Base-by-base conservation (phyloP, 2,329 filamentous ascomycete species). In the Gnomoniopsis smithogilvyi region DNA sequence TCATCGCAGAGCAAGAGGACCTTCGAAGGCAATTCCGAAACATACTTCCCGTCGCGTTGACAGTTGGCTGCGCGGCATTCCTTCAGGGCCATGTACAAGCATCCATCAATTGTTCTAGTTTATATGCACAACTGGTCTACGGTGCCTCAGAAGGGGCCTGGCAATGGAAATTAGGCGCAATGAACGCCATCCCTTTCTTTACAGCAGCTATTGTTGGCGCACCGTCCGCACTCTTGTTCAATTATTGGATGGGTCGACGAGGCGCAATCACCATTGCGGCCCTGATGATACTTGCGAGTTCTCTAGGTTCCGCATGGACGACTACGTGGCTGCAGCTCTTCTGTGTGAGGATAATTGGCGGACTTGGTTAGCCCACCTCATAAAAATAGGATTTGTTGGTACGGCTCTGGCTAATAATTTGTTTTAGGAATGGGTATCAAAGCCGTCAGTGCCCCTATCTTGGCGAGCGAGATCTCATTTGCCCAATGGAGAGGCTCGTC, bases 401-500 rank as follows among this genome's bases (percentile, higher is more conserved):
- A n/a, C n/a, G n/a, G n/a, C n/a, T n/a, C n/a, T n/a, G n/a, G 1
- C 7, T 2, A n/a, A 2, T 4, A 6, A 2, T 22, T 54, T 3
- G 48, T 45, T 22, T 6, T 15, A 72, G 77, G 75, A 1, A 80
- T 80, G 78, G 78, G 78, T 0, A 71, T 80, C 26, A 80, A 80
- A 61, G 78, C 78, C 0, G 76, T 79, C 38, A 80, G 76, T 41
- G 76, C 77, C 0, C 75, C 78, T 0, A 78, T 80, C 17, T 68
- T 80, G 2, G 77, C 77, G 2, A 76, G 75, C 8, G 78, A 80
- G 64, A 78, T 76, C 0, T 75, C 77, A 0, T 71, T 78, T 15
- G 75, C 76, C 0, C 79, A 75, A 61, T 80, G 78, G 78, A 70
- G 78, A 65, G 78, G 78, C 1, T 77, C 76, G 14, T 75, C 75